Evolutionary conservation across 1,284 basidiomycete genomes (phyloP).

Genomic region (Cutaneotrichosporon cavernicola): DNA sequence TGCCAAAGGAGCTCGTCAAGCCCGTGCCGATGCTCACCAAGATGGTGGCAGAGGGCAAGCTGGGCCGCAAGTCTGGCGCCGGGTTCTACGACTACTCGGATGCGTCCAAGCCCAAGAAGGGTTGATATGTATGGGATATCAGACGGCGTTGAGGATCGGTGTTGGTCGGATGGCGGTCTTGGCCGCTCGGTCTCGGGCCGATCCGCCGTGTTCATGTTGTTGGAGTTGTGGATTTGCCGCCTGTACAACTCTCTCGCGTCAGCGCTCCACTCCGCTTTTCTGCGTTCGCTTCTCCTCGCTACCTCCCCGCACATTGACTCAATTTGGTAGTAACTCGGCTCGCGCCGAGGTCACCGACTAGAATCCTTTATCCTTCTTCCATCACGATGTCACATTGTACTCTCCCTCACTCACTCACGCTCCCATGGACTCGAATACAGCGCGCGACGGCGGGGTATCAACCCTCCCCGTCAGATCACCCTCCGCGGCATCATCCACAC

Average conservation of each 20-base stretch:
- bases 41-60: conserved; percentile 57
- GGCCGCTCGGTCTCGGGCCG: neutral
- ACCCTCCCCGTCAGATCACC: neutral
- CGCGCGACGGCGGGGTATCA: neutral
- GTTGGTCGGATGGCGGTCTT: neutral
- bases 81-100: conserved; percentile 47
- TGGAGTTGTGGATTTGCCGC: neutral
- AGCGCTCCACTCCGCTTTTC: neutral
- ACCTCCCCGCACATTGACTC: too few relatives aligned
- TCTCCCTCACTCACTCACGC: neutral
- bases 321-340: neutral
- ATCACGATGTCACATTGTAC: neutral
- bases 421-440: neutral
- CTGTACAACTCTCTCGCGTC: neutral
- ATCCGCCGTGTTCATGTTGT: neutral
- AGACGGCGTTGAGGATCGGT: neutral
- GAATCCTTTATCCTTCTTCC: neutral
- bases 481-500: neutral
- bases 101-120: conserved; percentile 10
- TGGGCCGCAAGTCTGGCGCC: conserved; percentile 59
- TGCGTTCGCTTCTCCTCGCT: neutral
- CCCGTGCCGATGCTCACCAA: conserved; percentile 55
- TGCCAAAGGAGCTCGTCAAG: conserved; percentile 54
- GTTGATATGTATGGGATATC: neutral
- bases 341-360: neutral